Evolutionary conservation across 2,329 filamentous ascomycete species (phyloP).

Genomic region (Fusarium miscanthi): DNA sequence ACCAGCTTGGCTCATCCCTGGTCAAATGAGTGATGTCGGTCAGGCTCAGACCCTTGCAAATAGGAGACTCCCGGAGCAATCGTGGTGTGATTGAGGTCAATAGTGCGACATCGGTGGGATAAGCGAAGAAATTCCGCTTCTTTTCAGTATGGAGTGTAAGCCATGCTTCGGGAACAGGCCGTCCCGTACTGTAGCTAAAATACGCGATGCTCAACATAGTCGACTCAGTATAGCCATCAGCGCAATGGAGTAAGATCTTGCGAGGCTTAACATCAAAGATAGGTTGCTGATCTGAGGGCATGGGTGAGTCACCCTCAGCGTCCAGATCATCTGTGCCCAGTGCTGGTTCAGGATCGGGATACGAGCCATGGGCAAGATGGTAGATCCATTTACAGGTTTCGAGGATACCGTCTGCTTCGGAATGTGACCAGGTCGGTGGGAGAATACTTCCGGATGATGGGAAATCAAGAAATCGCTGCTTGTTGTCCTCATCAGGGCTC

Average conservation of each 20-base stretch:
- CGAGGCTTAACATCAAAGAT: conserved; percentile 55
- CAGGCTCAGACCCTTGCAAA: conserved; percentile 59
- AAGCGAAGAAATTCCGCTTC: conserved; percentile 94
- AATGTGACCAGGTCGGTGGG: conserved; percentile 83
- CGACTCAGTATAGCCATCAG: conserved; percentile 95
- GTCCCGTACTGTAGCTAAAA: conserved; percentile 89
- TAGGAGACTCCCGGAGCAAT: conserved; percentile 77
- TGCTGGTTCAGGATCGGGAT: conserved; percentile 52
- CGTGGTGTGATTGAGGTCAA: conserved; percentile 81
- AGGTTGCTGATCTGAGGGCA: conserved; percentile 36
- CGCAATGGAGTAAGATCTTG: conserved; percentile 90
- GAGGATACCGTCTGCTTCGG: conserved; percentile 84
- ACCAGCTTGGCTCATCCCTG: conserved; percentile 78
- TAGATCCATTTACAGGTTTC: conserved; percentile 93
- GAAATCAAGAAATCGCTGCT: conserved; percentile 70
- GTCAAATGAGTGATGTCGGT: conserved; percentile 64
- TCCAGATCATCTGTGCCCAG: conserved; percentile 46
- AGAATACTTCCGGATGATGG: conserved; percentile 94
- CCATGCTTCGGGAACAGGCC: conserved; percentile 87
- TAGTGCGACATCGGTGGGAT: conserved; percentile 87
- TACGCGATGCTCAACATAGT: conserved; percentile 91
- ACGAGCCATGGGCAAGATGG: conserved; percentile 77
- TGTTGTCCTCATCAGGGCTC: conserved; percentile 57
- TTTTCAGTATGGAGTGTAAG: conserved; percentile 83
- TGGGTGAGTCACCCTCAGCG: conserved; percentile 46